Percentiles rank a stretch among this genome's conserved stretches.
phyloP scores from a whole-genome alignment of 2,329 filamentous ascomycete species.

The Stromatinia cepivora region DNA sequence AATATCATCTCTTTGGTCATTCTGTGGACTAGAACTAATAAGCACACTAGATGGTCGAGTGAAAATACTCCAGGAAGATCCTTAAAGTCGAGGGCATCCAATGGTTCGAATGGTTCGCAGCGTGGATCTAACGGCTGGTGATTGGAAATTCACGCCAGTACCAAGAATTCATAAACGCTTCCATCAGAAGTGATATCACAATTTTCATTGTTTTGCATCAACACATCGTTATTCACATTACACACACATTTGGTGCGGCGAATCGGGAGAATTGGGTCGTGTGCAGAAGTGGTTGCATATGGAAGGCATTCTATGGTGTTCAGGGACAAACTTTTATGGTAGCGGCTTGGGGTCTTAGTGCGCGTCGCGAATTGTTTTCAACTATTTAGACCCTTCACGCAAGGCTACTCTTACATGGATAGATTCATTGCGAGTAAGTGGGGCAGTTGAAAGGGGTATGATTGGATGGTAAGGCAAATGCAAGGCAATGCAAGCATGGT shows the following conservation, averaged over 20 bases:
- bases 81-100: conserved; percentile 22
- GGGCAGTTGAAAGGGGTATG: neutral
- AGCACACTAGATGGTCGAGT: conserved; percentile 34
- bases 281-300: conserved; percentile 21
- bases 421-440: conserved; percentile 3
- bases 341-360: conserved; percentile 10
- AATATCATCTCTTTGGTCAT: conserved; percentile 43
- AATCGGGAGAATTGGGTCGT: conserved; percentile 16
- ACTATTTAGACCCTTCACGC: conserved; percentile 5
- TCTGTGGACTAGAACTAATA: conserved; percentile 8
- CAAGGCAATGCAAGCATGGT: neutral
- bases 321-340: conserved; percentile 8
- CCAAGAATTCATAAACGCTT: conserved; percentile 16
- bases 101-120: conserved; percentile 29
- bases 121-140: conserved; percentile 32
- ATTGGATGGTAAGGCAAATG: neutral
- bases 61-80: conserved; percentile 22
- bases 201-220: conserved; percentile 22
- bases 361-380: neutral
- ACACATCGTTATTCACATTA: conserved; percentile 14
- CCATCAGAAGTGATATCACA: conserved; percentile 5
- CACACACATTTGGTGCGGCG: conserved; percentile 25
- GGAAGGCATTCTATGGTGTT: conserved; percentile 22
- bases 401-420: conserved; percentile 10
- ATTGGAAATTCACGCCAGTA: conserved; percentile 16